A percentile compares a stretch with the other conserved stretches of the same genome.
These are phyloP conservation scores for Polygonum aviculare DNA, from an alignment of 148 eudicot species.

Conservation along the genomic window DNA sequence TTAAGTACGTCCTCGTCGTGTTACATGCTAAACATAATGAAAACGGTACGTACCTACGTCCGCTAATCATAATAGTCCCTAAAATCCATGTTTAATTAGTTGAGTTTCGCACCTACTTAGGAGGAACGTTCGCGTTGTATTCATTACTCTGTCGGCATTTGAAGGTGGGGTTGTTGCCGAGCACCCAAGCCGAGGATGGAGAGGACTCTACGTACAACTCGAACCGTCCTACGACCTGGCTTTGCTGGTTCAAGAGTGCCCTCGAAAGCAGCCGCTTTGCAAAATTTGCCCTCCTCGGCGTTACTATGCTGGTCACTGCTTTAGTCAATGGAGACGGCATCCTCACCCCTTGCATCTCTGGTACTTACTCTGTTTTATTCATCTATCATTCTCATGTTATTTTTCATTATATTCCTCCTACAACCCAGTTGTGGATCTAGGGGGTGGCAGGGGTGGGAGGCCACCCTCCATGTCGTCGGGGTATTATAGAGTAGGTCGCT, in stretches of 20 bases:
- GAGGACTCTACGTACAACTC: slow-evolving; percentile 27
- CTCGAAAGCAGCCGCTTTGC: slow-evolving; percentile 23
- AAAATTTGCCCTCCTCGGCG: slow-evolving; percentile 24
- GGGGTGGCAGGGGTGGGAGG: too few relatives aligned
- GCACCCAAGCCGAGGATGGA: slow-evolving; percentile 30
- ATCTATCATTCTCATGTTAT: background rate
- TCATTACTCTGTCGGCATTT: slow-evolving; percentile 36
- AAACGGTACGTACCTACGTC: slow-evolving; percentile 18
- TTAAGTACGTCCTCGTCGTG: slow-evolving; percentile 39
- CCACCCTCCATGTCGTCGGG: too few relatives aligned
- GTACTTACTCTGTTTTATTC: slow-evolving; percentile 5
- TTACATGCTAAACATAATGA: slow-evolving; percentile 32
- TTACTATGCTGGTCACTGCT: slow-evolving; percentile 35
- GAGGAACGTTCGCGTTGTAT: slow-evolving; percentile 45
- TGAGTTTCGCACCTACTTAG: slow-evolving; percentile 4
- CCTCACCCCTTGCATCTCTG: slow-evolving; percentile 45
- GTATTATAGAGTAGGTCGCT: too few relatives aligned
- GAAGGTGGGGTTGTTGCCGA: slow-evolving; percentile 36
- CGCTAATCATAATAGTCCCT: too few relatives aligned
- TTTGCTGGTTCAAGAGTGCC: slow-evolving; percentile 18
- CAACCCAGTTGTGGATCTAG: too few relatives aligned
- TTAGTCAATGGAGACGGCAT: slow-evolving; percentile 44
- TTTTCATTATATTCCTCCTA: background rate
- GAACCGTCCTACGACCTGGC: slow-evolving; percentile 15
- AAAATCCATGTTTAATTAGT: too few relatives aligned